Percentiles rank a stretch among this genome's conserved stretches.
phyloP scores from a whole-genome alignment of 2,329 filamentous ascomycete species.

The Exserohilum rostratum region DNA sequence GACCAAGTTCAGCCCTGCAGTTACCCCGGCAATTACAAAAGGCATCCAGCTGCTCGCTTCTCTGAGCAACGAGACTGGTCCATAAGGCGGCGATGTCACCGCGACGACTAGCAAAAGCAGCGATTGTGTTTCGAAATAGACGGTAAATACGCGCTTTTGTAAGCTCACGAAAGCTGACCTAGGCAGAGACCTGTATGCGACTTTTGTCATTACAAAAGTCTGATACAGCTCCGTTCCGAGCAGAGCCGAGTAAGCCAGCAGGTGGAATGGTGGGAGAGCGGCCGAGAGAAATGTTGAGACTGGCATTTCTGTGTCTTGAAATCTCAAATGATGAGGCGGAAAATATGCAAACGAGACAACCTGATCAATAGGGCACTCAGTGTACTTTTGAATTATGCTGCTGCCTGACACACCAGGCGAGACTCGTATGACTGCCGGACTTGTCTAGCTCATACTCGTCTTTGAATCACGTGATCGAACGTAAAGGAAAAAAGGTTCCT shows the following conservation, averaged over 20 bases:
- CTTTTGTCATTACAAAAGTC: constrained; percentile 51
- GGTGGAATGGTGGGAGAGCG: constrained; percentile 40
- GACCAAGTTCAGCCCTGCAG: constrained; percentile 46
- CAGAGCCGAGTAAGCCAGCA: constrained; percentile 49
- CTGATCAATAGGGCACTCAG: not conserved
- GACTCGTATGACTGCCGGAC: not conserved
- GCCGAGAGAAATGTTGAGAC: not conserved
- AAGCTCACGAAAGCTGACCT: constrained; percentile 48
- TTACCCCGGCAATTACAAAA: constrained; percentile 38
- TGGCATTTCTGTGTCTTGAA: not conserved
- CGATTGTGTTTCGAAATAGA: constrained; percentile 49
- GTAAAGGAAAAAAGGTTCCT: no score
- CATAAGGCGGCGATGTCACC: constrained; percentile 43
- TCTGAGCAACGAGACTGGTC: constrained; percentile 34
- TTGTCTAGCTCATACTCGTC: no score
- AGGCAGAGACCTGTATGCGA: constrained; percentile 46
- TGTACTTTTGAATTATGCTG: constrained; percentile 3
- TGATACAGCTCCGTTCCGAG: constrained; percentile 51
- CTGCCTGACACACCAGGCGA: constrained; percentile 5
- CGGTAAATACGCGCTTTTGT: constrained; percentile 50
- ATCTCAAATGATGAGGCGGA: not conserved
- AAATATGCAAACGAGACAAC: not conserved
- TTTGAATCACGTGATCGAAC: no score
- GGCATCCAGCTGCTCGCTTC: constrained; percentile 31
- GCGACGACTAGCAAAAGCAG: constrained; percentile 44